phyloP scores from a whole-genome alignment of 768 basidiomycete genomes.

The Daedaleopsis sinensis region DNA sequence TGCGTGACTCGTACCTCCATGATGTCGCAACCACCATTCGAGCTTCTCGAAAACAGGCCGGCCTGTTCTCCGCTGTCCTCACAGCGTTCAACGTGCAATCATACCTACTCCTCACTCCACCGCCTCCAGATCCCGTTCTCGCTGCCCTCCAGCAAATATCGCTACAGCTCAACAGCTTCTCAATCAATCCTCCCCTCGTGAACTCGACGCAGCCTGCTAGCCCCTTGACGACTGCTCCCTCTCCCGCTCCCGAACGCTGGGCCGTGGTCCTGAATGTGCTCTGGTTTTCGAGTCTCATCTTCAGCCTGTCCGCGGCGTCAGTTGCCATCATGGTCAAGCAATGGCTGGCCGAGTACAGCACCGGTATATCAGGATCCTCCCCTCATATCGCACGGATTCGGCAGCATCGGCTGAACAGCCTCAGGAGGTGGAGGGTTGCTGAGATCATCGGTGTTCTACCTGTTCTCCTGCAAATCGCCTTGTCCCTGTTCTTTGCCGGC shows the following conservation, averaged over 20 bases:
- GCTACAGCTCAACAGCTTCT: background rate
- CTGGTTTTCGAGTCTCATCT: slow-evolving; percentile 29
- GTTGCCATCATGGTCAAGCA: slow-evolving; percentile 33
- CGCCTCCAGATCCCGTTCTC: background rate
- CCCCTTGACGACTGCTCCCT: background rate
- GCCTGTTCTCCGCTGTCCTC: slow-evolving; percentile 9
- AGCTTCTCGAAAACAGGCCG: too few species aligned
- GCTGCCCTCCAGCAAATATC: slow-evolving; percentile 2
- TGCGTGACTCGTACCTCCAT: too few species aligned
- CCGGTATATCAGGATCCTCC: background rate
- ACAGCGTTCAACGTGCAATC: slow-evolving; percentile 16
- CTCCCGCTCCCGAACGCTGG: background rate
- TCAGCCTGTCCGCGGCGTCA: slow-evolving; percentile 27
- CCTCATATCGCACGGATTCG: slow-evolving; percentile 13
- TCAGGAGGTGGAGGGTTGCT: slow-evolving; percentile 19
- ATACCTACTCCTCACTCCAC: background rate
- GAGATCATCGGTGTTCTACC: slow-evolving; percentile 19
- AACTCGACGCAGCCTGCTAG: slow-evolving; percentile 12
- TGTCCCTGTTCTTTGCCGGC: slow-evolving; percentile 24
- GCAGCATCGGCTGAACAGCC: slow-evolving; percentile 21
- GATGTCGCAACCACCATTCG: too few species aligned
- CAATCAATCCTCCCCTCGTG: background rate
- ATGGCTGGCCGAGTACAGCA: slow-evolving; percentile 25
- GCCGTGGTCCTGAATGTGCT: slow-evolving; percentile 23
- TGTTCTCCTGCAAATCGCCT: slow-evolving; percentile 21